Evolutionary conservation across 129 eudicot species (phyloP).

Genomic region (Lactuca saligna): DNA sequence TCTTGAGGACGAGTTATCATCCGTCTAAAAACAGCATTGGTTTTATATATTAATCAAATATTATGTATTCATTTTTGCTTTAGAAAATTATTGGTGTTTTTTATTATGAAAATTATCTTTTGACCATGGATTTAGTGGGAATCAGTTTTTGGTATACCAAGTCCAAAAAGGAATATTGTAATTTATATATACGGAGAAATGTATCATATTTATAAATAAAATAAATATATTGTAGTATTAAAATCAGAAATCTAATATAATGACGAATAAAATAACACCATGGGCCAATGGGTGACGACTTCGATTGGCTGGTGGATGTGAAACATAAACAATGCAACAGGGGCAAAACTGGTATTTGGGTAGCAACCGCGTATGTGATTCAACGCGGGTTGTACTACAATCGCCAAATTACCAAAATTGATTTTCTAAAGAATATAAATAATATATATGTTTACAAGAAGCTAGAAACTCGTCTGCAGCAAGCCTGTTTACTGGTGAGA

Average conservation of each 20-base stretch:
- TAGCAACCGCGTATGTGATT: not conserved
- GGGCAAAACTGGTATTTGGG: not conserved
- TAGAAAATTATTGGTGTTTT: not conserved
- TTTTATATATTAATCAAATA: no score
- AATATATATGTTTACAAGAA: no score
- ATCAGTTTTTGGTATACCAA: conserved; percentile 17
- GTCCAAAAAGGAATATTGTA: conserved; percentile 9
- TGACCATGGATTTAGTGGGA: conserved; percentile 6
- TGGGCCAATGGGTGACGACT: not conserved
- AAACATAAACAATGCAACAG: not conserved
- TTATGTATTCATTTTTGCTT: not conserved
- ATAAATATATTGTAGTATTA: not conserved
- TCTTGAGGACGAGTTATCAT: no score
- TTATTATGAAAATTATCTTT: not conserved
- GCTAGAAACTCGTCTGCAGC: no score
- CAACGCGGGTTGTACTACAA: not conserved
- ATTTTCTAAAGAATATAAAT: no score
- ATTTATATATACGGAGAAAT: not conserved
- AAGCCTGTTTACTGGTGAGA: no score
- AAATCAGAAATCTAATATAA: not conserved
- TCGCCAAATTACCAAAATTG: not conserved
- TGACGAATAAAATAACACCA: not conserved
- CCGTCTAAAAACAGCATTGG: no score
- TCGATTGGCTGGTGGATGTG: conserved; percentile 9
- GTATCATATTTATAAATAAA: not conserved